Evolutionary conservation across 352 stramenopile species (phyloP).

Genomic region (Phytophthora capsici): DNA sequence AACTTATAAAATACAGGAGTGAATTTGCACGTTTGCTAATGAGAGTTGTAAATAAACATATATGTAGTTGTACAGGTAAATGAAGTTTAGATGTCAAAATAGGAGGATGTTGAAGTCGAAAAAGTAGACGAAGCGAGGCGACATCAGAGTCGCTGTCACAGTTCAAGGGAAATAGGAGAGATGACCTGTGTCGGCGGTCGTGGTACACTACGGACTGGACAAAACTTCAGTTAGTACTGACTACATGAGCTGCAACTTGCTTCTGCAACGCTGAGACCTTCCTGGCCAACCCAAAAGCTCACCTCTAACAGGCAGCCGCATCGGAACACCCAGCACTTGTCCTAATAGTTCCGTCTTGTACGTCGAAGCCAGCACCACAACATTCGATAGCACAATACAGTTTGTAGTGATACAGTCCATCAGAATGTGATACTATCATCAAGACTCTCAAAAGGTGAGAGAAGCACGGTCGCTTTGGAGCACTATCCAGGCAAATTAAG

Average conservation of each 20-base stretch:
- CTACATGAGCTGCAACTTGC: constrained; percentile 13
- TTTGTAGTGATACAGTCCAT: too few relatives aligned
- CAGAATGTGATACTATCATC: not conserved
- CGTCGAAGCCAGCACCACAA: not conserved
- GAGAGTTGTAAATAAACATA: too few relatives aligned
- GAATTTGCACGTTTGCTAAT: too few relatives aligned
- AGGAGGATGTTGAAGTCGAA: constrained; percentile 37
- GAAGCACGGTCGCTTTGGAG: constrained; percentile 8
- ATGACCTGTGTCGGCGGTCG: constrained; percentile 13
- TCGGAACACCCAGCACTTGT: too few relatives aligned
- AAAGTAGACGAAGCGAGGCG: constrained; percentile 30
- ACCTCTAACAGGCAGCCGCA: not conserved
- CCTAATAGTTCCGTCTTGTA: not conserved
- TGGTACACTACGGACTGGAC: constrained; percentile 8
- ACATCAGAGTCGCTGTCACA: not conserved
- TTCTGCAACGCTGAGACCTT: constrained; percentile 14
- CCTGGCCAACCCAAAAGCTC: constrained; percentile 23
- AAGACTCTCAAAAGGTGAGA: not conserved
- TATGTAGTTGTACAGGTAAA: not conserved
- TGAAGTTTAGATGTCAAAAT: not conserved
- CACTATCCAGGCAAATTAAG: constrained; percentile 15
- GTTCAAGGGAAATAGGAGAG: not conserved
- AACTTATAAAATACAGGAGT: not conserved
- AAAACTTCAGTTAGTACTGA: constrained; percentile 4
- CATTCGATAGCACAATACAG: too few relatives aligned